Evolutionary conservation across 768 basidiomycete genomes (phyloP).

Genomic region (Tricholoma flavovirens): DNA sequence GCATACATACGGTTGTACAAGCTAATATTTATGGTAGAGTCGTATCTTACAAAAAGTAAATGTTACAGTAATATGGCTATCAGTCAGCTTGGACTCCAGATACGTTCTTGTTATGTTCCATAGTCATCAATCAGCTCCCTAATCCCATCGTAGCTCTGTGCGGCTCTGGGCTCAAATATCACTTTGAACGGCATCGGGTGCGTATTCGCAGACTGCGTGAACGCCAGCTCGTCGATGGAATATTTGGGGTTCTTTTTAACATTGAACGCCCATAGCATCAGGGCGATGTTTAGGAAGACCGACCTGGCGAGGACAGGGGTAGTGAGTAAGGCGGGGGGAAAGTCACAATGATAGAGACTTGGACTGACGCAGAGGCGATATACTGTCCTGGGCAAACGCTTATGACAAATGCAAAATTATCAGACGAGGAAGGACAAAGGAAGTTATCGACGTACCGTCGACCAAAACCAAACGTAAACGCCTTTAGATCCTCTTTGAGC

Average conservation of each 20-base stretch:
- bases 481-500: slow-evolving; percentile 47
- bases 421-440: background rate
- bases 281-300: slow-evolving; percentile 58
- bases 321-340: background rate
- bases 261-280: slow-evolving; percentile 61
- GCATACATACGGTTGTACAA: too few species aligned
- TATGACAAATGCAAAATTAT: background rate
- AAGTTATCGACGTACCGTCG: slow-evolving; percentile 23
- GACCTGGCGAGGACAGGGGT: slow-evolving; percentile 32
- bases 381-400: slow-evolving; percentile 62
- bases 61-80: too few species aligned
- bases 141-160: slow-evolving; percentile 26
- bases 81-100: too few species aligned
- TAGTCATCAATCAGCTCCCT: slow-evolving; percentile 38
- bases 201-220: slow-evolving; percentile 34
- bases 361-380: slow-evolving; percentile 41
- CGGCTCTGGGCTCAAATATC: slow-evolving; percentile 7
- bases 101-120: slow-evolving; percentile 9
- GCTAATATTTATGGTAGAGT: too few species aligned
- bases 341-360: too few species aligned
- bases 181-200: slow-evolving; percentile 51
- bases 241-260: slow-evolving; percentile 43
- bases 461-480: slow-evolving; percentile 54
- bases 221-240: slow-evolving; percentile 51
- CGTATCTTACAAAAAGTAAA: too few species aligned